Conservation (phyloP, 352 stramenopile species). For the Phytopythium kandeliae region DNA sequence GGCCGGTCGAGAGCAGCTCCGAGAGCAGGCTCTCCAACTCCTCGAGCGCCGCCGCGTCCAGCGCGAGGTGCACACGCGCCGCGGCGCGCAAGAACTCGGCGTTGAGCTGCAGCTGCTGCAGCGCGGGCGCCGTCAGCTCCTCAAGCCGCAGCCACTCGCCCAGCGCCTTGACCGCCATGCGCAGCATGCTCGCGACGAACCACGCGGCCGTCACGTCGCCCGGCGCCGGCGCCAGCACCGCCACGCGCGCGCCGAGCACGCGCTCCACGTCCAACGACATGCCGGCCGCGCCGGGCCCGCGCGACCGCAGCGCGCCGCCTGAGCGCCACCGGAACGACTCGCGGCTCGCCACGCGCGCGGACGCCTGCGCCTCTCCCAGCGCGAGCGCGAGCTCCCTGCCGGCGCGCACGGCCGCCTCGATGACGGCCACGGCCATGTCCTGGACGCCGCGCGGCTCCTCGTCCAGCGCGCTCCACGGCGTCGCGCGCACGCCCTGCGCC, state of each 20-base stretch:
- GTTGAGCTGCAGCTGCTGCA: slow-evolving; percentile 81
- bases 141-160: slow-evolving; percentile 56
- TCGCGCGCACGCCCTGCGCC: slow-evolving; percentile 31
- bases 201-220: slow-evolving; percentile 43
- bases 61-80: slow-evolving; percentile 28
- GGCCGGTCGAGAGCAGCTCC: slow-evolving; percentile 70
- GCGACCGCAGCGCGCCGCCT: slow-evolving; percentile 43
- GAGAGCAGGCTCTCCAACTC: slow-evolving; percentile 75
- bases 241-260: slow-evolving; percentile 77
- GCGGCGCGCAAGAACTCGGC: slow-evolving; percentile 65
- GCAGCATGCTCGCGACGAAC: slow-evolving; percentile 67
- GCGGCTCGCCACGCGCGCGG: slow-evolving; percentile 39
- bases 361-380: slow-evolving; percentile 46
- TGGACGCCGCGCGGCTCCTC: slow-evolving; percentile 69
- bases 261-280: slow-evolving; percentile 79
- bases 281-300: slow-evolving; percentile 33
- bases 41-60: slow-evolving; percentile 18
- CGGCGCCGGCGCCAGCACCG: slow-evolving; percentile 44
- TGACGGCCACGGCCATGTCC: slow-evolving; percentile 49
- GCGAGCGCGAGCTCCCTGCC: slow-evolving; percentile 59
- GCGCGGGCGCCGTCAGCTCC: slow-evolving; percentile 55
- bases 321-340: slow-evolving; percentile 56
- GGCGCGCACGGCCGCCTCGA: slow-evolving; percentile 50
- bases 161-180: slow-evolving; percentile 76
- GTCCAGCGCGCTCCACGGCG: slow-evolving; percentile 47